Evolutionary conservation across 768 basidiomycete species (phyloP).

Genomic region (Saitozyma podzolica): DNA sequence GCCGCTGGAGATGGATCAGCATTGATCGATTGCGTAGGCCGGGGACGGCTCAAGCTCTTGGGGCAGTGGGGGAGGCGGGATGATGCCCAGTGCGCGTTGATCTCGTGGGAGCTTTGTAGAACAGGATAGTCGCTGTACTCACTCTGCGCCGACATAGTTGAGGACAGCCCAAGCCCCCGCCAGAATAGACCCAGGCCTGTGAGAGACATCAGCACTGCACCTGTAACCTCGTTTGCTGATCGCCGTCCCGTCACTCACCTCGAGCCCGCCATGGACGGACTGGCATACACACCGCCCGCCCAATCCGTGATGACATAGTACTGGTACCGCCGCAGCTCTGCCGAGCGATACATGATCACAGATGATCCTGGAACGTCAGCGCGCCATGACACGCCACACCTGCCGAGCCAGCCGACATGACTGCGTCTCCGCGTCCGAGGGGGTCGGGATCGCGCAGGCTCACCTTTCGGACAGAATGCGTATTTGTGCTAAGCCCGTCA

Average conservation of each 20-base stretch:
- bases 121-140: conserved; percentile 42
- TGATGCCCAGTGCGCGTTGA: not conserved
- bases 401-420: too few relatives aligned
- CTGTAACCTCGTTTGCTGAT: too few relatives aligned
- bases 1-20: conserved; percentile 59
- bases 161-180: conserved; percentile 97
- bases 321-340: conserved; percentile 73
- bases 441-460: not conserved
- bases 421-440: too few relatives aligned
- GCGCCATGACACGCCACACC: not conserved
- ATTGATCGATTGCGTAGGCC: not conserved
- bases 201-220: too few relatives aligned
- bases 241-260: conserved; percentile 52
- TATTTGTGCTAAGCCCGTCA: conserved; percentile 60
- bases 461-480: conserved; percentile 88
- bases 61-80: conserved; percentile 8
- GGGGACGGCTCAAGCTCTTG: not conserved
- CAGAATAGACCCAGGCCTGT: conserved; percentile 75
- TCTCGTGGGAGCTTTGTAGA: not conserved
- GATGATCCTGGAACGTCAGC: conserved; percentile 66
- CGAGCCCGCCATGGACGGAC: conserved; percentile 77
- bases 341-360: conserved; percentile 88
- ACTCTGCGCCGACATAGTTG: conserved; percentile 88
- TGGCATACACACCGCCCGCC: conserved; percentile 80
- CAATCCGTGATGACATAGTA: conserved; percentile 83